Conservation (phyloP, 2,329 filamentous ascomycete species). For the Byssoonygena ceratinophila region DNA sequence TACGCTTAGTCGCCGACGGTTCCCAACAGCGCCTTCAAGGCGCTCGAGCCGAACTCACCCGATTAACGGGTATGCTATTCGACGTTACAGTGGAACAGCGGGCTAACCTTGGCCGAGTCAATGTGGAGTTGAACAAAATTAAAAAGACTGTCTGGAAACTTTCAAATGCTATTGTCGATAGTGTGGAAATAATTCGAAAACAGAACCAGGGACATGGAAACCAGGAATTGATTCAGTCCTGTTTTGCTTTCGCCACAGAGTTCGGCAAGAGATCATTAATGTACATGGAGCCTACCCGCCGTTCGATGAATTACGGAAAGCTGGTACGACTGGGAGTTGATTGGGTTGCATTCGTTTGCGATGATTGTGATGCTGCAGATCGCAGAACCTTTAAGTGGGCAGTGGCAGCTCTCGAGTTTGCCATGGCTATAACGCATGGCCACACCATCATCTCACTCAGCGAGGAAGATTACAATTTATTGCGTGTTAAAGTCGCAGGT, state of each 20-base stretch:
- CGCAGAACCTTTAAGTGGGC: slow-evolving; percentile 96
- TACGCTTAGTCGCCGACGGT: slow-evolving; percentile 80
- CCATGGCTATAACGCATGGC: slow-evolving; percentile 92
- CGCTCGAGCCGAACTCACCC: slow-evolving; percentile 66
- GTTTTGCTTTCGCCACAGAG: slow-evolving; percentile 97
- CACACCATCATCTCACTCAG: slow-evolving; percentile 85
- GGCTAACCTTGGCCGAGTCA: slow-evolving; percentile 86
- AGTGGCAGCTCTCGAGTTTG: slow-evolving; percentile 86
- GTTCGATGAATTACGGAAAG: slow-evolving; percentile 95
- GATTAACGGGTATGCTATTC: slow-evolving; percentile 70
- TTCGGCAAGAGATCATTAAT: slow-evolving; percentile 90
- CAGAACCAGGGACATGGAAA: slow-evolving; percentile 68
- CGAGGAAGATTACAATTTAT: slow-evolving; percentile 71
- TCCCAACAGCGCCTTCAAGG: slow-evolving; percentile 67
- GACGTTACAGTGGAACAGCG: slow-evolving; percentile 85
- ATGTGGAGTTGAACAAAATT: slow-evolving; percentile 81
- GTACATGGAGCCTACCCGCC: slow-evolving; percentile 90
- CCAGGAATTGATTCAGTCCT: slow-evolving; percentile 92
- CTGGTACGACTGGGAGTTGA: slow-evolving; percentile 86
- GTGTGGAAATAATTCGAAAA: slow-evolving; percentile 79
- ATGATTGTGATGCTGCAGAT: slow-evolving; percentile 89
- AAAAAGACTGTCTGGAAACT: slow-evolving; percentile 93
- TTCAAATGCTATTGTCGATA: slow-evolving; percentile 97
- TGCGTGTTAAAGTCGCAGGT: slow-evolving; percentile 81
- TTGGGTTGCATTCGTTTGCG: slow-evolving; percentile 96